Conservation (phyloP, 495 filamentous ascomycete species). For the Xylaria scruposa region DNA sequence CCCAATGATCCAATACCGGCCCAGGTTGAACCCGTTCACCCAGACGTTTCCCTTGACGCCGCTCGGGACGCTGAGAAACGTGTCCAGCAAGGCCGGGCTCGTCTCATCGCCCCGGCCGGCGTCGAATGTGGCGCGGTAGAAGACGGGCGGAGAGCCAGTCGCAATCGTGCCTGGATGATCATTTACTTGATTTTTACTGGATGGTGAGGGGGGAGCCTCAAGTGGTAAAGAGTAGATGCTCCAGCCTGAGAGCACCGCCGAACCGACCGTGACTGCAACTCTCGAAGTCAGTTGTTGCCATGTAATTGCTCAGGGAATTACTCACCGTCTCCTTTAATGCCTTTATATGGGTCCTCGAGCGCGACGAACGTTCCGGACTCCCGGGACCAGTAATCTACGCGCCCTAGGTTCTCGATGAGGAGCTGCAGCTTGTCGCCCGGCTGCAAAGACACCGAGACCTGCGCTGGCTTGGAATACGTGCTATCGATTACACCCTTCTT, state of each 20-base stretch:
- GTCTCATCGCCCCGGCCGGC: conserved; percentile 22
- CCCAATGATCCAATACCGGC: conserved; percentile 55
- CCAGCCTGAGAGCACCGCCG: conserved; percentile 43
- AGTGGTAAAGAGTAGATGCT: conserved; percentile 49
- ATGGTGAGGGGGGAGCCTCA: conserved; percentile 28
- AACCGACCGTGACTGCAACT: conserved; percentile 44
- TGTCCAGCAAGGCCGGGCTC: conserved; percentile 42
- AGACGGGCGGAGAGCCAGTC: conserved; percentile 42
- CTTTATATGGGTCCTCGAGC: conserved; percentile 53
- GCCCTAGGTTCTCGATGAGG: conserved; percentile 55
- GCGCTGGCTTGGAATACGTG: conserved; percentile 45
- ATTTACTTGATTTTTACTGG: neutral
- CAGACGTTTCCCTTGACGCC: conserved; percentile 55
- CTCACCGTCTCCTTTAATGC: conserved; percentile 47
- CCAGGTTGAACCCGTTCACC: conserved; percentile 56
- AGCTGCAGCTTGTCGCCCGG: conserved; percentile 49
- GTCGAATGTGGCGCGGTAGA: conserved; percentile 49
- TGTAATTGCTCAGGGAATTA: no score
- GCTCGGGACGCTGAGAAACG: conserved; percentile 49
- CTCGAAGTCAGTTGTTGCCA: no score
- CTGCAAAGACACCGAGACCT: conserved; percentile 42
- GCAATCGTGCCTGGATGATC: neutral
- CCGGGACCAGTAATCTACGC: conserved; percentile 52
- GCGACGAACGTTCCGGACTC: conserved; percentile 40
- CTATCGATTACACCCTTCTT: conserved; percentile 52